Conservation (phyloP, 352 stramenopile genomes). For the Pythium sp. region DNA sequence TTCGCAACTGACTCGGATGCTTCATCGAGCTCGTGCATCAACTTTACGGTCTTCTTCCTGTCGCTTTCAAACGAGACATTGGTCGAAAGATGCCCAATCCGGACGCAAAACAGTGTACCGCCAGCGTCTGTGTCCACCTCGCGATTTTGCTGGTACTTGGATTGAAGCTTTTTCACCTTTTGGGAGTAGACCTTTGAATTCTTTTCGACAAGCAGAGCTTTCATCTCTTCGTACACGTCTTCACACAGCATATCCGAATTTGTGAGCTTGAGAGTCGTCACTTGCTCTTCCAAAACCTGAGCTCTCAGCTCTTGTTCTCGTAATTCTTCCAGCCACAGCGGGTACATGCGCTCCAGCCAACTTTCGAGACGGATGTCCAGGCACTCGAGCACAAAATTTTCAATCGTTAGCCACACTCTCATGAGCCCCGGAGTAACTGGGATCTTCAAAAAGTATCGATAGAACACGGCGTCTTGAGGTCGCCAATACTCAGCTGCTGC, state of each 20-base stretch:
- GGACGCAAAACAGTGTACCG: slow-evolving; percentile 29
- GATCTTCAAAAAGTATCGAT: slow-evolving; percentile 51
- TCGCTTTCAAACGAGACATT: slow-evolving; percentile 44
- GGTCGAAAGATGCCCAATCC: slow-evolving; percentile 28
- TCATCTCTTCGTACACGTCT: slow-evolving; percentile 45
- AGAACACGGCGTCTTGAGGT: slow-evolving; percentile 62
- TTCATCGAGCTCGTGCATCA: slow-evolving; percentile 49
- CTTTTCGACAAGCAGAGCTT: slow-evolving; percentile 44
- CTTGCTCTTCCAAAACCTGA: slow-evolving; percentile 64
- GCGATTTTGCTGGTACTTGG: slow-evolving; percentile 12
- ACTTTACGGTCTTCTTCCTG: slow-evolving; percentile 19
- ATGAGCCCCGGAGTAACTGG: slow-evolving; percentile 31
- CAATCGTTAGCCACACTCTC: slow-evolving; percentile 50
- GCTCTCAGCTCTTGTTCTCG: slow-evolving; percentile 59
- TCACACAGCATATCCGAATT: slow-evolving; percentile 45
- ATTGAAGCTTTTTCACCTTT: slow-evolving; percentile 41
- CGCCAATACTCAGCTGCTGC: slow-evolving; percentile 45
- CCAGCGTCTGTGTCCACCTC: slow-evolving; percentile 6
- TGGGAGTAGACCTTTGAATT: slow-evolving; percentile 60
- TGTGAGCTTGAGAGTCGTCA: slow-evolving; percentile 48
- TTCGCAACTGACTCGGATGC: slow-evolving; percentile 29
- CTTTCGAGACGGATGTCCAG: slow-evolving; percentile 49
- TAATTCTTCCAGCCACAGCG: slow-evolving; percentile 71
- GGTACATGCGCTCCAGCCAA: slow-evolving; percentile 70
- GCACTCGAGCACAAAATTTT: slow-evolving; percentile 42